Evolutionary conservation across 73 alveolate species (phyloP), one percentile per base, ranked within the genome.

Genomic region (Paramecium caudatum): DNA sequence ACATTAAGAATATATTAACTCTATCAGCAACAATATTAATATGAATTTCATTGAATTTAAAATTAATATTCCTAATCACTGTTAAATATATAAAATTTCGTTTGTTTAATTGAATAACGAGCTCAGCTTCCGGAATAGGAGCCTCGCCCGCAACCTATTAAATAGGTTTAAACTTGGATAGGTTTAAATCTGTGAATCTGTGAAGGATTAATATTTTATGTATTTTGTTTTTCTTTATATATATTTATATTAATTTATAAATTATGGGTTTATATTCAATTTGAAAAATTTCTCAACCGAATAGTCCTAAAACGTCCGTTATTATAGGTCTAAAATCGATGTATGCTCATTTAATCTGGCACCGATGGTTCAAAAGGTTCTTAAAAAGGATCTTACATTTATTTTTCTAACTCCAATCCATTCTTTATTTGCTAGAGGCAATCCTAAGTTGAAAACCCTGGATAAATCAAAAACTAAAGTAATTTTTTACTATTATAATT

Each of bases 41-140:
- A 7, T 7, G 10, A 7, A 41, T 41, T 41, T 41, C 10, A 7
- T 7, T 41, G 10, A 7, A 41, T 41, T 7, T 41, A 41, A 41
- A 7, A 10, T 7, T 41, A 41, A 41, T 45, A 12, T 45, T 12
- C 1, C 55, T 12, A 45, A 12, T 0, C 9, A 45, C 17, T 3
- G 7, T 48, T 12, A 12, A 17, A 17, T 49, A 48, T 48, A 13
- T 48, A 48, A 15, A 48, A 50, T 63, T 65, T 65, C 47, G 55
- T 33, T 65, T 65, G 83, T 33, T 65, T 65, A 65, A 65, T 13
- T 33, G 16, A 25, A 3, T 2, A 65, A 65, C 55, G 83, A 65
- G 83, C 49, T 65, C 49, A 36, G 83, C 83, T 65, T 65, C 83
- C 83, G 83, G 55, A 65, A 65, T 65, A 65, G 83, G 83, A 65